A percentile compares a stretch with the other conserved stretches of the same genome.
These are phyloP conservation scores for Saturnispora hagleri DNA, from an alignment of 805 yeast genomes.

Conservation along the genomic window DNA sequence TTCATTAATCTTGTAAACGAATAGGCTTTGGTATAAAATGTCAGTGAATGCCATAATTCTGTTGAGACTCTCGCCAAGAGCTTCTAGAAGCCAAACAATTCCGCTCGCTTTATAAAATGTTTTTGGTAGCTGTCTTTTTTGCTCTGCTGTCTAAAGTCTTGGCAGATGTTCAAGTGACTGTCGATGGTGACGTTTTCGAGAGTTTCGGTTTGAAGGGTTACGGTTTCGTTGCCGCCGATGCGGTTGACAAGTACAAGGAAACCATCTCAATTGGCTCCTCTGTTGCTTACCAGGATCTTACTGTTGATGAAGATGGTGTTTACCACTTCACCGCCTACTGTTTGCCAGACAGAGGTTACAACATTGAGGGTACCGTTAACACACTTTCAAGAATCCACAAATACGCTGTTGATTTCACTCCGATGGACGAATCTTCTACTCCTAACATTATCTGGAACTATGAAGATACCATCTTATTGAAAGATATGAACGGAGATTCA, in stretches of 20 bases:
- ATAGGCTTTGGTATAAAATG: not conserved
- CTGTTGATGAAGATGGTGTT: slow-evolving; percentile 15
- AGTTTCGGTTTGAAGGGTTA: slow-evolving; percentile 24
- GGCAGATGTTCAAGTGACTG: slow-evolving; percentile 13
- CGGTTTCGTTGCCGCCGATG: slow-evolving; percentile 21
- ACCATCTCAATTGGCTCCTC: slow-evolving; percentile 29
- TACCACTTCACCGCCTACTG: slow-evolving; percentile 23
- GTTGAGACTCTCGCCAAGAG: not conserved
- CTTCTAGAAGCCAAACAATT: not conserved
- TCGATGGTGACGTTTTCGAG: slow-evolving; percentile 20
- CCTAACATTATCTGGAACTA: slow-evolving; percentile 22
- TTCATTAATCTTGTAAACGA: not conserved
- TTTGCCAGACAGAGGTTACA: slow-evolving; percentile 29
- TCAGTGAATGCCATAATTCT: not conserved
- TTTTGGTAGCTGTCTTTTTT: slow-evolving; percentile 5
- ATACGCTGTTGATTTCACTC: slow-evolving; percentile 21
- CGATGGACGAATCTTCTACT: slow-evolving; percentile 15
- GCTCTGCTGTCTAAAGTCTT: slow-evolving; percentile 5
- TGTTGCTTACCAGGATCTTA: slow-evolving; percentile 19
- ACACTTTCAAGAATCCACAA: slow-evolving; percentile 21
- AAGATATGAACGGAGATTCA: slow-evolving; percentile 23
- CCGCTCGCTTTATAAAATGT: not conserved
- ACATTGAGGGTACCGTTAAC: slow-evolving; percentile 26
- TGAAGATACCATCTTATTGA: slow-evolving; percentile 23
- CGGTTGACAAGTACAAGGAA: slow-evolving; percentile 24